Percentiles rank a stretch among this genome's conserved stretches.
Evolutionary conservation across 2,329 filamentous ascomycete genomes (phyloP).

Genomic region (Cladophialophora yegresii): DNA sequence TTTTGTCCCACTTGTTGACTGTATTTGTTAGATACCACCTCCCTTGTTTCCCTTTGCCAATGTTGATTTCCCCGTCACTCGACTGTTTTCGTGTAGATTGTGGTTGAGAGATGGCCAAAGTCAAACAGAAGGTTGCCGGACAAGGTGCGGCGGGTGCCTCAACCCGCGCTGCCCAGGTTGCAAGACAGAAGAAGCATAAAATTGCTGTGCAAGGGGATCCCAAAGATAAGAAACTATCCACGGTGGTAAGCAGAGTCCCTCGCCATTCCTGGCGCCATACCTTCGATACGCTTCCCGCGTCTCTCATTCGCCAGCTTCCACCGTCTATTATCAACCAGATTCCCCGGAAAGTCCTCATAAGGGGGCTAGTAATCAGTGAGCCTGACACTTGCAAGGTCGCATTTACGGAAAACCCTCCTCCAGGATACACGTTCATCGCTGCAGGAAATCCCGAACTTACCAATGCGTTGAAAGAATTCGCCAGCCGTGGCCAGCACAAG

Average conservation of each 20-base stretch:
- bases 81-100: conserved; percentile 25
- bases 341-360: neutral
- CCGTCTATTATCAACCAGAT: neutral
- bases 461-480: conserved; percentile 61
- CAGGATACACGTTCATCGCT: conserved; percentile 63
- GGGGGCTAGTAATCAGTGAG: conserved; percentile 24
- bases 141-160: conserved; percentile 14
- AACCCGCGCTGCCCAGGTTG: conserved; percentile 29
- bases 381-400: conserved; percentile 49
- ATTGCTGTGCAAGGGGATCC: conserved; percentile 61
- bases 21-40: conserved; percentile 5
- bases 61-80: conserved; percentile 17
- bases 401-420: conserved; percentile 57
- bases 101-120: conserved; percentile 23
- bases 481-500: conserved; percentile 55
- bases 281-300: neutral
- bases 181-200: conserved; percentile 52
- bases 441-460: conserved; percentile 63
- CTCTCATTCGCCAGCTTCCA: neutral
- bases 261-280: neutral
- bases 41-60: conserved; percentile 11
- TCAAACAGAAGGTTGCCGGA: conserved; percentile 25
- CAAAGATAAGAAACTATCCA: conserved; percentile 62
- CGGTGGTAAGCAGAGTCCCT: conserved; percentile 45
- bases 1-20: conserved; percentile 6